Evolutionary conservation across 805 yeast species (phyloP).

Genomic region (Starmerella vaccinii): DNA sequence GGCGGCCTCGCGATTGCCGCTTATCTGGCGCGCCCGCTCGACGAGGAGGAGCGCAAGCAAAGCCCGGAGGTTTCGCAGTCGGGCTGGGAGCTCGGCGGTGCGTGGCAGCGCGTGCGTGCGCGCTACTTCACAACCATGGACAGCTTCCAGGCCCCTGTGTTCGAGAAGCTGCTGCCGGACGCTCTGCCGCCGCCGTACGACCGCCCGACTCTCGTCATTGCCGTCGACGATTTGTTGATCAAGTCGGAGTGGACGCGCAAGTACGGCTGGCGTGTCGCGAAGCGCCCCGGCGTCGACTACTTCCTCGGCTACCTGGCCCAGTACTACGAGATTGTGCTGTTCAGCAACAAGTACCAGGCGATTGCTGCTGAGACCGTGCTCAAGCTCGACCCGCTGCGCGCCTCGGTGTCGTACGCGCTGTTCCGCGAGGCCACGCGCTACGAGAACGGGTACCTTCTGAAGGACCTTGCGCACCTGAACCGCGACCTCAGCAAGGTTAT

Average conservation of each 20-base stretch:
- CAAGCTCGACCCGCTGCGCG: constrained; percentile 88
- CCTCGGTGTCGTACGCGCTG: constrained; percentile 74
- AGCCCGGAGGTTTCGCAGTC: constrained; percentile 53
- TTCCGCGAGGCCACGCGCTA: constrained; percentile 86
- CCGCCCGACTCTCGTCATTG: constrained; percentile 84
- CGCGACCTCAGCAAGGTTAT: constrained; percentile 79
- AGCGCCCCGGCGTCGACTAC: constrained; percentile 97
- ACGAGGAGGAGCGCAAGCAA: constrained; percentile 58
- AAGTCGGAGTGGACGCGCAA: constrained; percentile 88
- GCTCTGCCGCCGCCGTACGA: constrained; percentile 85
- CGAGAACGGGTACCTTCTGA: constrained; percentile 78
- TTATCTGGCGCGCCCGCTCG: constrained; percentile 79
- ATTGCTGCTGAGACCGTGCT: constrained; percentile 74
- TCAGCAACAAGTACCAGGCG: constrained; percentile 75
- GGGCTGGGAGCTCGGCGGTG: constrained; percentile 44
- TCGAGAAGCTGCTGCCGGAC: constrained; percentile 86
- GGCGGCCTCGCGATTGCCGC: constrained; percentile 48
- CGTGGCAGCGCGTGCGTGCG: constrained; percentile 58
- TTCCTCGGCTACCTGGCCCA: constrained; percentile 89
- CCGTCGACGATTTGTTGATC: constrained; percentile 79
- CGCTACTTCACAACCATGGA: constrained; percentile 68
- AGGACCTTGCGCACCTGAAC: constrained; percentile 81
- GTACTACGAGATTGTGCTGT: constrained; percentile 90
- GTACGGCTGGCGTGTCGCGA: constrained; percentile 96
- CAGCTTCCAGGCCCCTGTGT: constrained; percentile 86